Evolutionary conservation across 2,329 filamentous ascomycete genomes (phyloP), one percentile per base, ranked within the genome.

Genomic region (Pleoardoris graminearum): DNA sequence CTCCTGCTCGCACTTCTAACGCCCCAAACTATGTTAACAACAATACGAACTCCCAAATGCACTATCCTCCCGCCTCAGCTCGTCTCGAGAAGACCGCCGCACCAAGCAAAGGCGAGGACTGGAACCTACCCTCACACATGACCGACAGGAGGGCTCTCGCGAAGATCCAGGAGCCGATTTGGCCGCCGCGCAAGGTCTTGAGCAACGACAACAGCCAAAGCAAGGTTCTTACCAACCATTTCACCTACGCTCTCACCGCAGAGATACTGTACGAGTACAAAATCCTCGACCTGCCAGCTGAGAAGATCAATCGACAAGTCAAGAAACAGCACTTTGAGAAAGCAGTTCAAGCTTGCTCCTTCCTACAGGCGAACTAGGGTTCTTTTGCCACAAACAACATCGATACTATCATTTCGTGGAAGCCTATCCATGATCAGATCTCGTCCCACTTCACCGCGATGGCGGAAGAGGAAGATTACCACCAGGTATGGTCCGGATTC

Each of bases 351-450:
- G 30, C 30, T 33, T 33, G 10, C 30, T 33, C n/a, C 11, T 33
- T 33, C 14, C 30, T 33, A 14, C 11, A 33, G 12, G 4, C 30
- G 7, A 4, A 7, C 30, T 5, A 16, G 12, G 30, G n/a, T 12
- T 33, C n/a, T 16, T 38, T 59, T 27, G 58, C 54, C 3, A 59
- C 58, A 3, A 55, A 61, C 42, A 45, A 48, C 29, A 44, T 51
- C 17, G 41, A 39, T 22, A 59, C 51, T 39, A 53, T 58, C 42
- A 48, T 60, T 30, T 51, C 55, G 4, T 49, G 36, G 47, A 43
- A 38, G 33, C 8, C 25, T 22, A 48, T 41, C 29, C 50, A 23
- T n/a, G n/a, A 36, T 8, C 7, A 21, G 17, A 19, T 39, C 3
- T 7, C 17, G n/a, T 39, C 17, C 7, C 6, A 10, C 7, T 21